Evolutionary conservation across 2,329 filamentous ascomycete species (phyloP), one percentile per base, ranked within the genome.

Genomic region (Clonostachys chloroleuca): DNA sequence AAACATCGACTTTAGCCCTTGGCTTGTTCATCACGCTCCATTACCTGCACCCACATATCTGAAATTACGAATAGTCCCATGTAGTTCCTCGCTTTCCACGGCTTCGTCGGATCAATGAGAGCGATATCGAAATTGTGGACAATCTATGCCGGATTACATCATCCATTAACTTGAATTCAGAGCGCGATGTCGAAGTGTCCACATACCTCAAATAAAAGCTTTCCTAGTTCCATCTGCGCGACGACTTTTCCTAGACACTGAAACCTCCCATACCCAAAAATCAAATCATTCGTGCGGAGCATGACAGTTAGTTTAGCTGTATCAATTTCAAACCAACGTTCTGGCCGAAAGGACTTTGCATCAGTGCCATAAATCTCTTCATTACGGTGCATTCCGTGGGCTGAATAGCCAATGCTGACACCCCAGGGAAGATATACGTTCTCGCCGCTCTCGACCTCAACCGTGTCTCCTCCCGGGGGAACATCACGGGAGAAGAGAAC

Each of bases 351-450:
- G 1, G 66, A 47, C 34, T 66, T 58, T 3, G 68, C 66, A 49
- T 75, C 70, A 2, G 56, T 48, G 10, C 72, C 70, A 45, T 65
- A 68, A 20, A 67, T 54, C n/a, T 51, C 51, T 47, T 67, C 63
- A 43, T 65, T 59, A 34, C 62, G 61, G 47, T 71, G 66, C 16
- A 74, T 56, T 4, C 63, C 66, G 51, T 69, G 69, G 3, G 69
- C 59, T 43, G 65, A 70, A 46, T 66, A 64, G 34, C 69, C 73
- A 6, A 80, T 63, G 39, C 69, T 61, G 2, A 69, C 72, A 18
- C 74, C 74, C 40, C 61, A 67, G 0, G 75, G 74, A n/a, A 78
- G 64, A 52, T 59, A 68, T n/a, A n/a, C 14, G 7, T n/a, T n/a
- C 39, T 65, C 42, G 2, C 63, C 63, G 7, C 61, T 60, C 24